Conservation (phyloP, 345 rosid species). For the Murraya paniculata region DNA sequence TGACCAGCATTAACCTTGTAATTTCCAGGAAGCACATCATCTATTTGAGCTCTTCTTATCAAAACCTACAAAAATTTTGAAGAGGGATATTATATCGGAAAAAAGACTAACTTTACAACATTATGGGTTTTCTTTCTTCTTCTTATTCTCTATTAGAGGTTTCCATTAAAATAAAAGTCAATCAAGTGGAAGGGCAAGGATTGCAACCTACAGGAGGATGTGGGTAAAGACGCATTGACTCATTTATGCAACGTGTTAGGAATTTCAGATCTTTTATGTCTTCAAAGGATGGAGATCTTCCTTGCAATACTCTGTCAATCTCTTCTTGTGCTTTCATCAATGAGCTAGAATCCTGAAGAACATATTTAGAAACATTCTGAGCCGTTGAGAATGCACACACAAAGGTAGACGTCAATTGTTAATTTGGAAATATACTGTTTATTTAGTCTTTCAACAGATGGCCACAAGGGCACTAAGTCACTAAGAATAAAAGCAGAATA, state of each 20-base stretch:
- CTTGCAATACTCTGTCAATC: slow-evolving; percentile 76
- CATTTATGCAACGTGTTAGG: slow-evolving; percentile 77
- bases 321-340: slow-evolving; percentile 81
- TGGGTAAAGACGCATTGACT: slow-evolving; percentile 91
- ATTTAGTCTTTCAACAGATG: neutral
- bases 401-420: neutral
- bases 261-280: slow-evolving; percentile 80
- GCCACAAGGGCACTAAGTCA: neutral
- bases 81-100: neutral
- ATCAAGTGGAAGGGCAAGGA: slow-evolving; percentile 10
- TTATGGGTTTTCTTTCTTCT: neutral
- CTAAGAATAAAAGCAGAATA: neutral
- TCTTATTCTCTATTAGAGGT: neutral
- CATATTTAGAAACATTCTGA: neutral
- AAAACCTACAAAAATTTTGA: slow-evolving; percentile 50
- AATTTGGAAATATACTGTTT: neutral
- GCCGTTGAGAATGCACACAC: neutral
- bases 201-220: slow-evolving; percentile 88
- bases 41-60: slow-evolving; percentile 82
- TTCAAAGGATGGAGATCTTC: slow-evolving; percentile 68
- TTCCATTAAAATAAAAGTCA: neutral
- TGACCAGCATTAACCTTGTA: slow-evolving; percentile 87
- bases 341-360: slow-evolving; percentile 49
- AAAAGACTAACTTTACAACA: neutral
- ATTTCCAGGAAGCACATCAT: slow-evolving; percentile 88